Base-by-base conservation (phyloP, 176 grass and related monocot genomes). In the Neostapfia colusana region DNA sequence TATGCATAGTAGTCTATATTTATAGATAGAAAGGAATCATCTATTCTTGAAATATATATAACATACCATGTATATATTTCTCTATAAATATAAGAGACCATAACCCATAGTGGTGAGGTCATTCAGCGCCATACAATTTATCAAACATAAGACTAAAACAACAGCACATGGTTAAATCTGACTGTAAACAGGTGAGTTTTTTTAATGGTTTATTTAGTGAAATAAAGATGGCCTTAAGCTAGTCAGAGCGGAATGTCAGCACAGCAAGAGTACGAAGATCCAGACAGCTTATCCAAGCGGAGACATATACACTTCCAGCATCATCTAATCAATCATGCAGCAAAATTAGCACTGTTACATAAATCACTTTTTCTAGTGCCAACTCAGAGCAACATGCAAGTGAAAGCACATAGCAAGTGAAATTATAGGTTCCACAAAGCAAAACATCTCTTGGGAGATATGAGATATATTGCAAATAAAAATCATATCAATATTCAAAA, bases 201-300 rank as follows among this genome's bases (percentile, higher is more conserved):
- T 1, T 59, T 0, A n/a, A 46, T 34, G 45, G 26, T 35, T 45
- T 10, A 25, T 38, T 56, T 56, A 72, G 34, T 48, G 21, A 61
- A 71, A 51, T 43, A 69, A 60, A 71, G 9, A 68, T 62, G 85
- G 94, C 95, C 95, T 95, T 88, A 91, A 88, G 65, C 79, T 88
- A 49, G 87, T 90, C 44, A 95, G 65, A 26, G 89, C 90, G 41
- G 95, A 95, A 68, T 99, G 87, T 72, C 39, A 99, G 83, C 40
- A 90, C 91, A 34, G 83, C 85, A 38, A 99, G 69, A 69, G 74
- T 53, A 49, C 76, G 82, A 72, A 92, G 87, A 84, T 99, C 91
- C 77, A 92, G 51, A 75, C 91, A 98, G 21, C 74, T 82, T 63
- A 69, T 87, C 89, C 85, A 99, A 60, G 95, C 90, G 74, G 87